A percentile compares a stretch with the other conserved stretches of the same genome.
phyloP scores from a whole-genome alignment of 257 asterid genomes.

The Marsdenia floribunda region DNA sequence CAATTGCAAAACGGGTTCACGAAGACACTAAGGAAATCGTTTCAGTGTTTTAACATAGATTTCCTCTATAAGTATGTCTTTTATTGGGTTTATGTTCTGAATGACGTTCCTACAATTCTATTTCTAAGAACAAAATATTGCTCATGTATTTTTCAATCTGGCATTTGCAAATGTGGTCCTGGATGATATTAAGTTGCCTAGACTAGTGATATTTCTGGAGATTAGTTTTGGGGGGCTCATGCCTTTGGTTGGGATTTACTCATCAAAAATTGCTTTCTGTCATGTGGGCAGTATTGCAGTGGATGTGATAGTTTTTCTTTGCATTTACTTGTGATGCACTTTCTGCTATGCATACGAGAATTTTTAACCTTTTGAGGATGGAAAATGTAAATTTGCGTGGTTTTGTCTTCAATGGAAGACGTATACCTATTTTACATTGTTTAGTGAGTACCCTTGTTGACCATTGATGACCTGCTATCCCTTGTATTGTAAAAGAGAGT shows the following conservation, averaged over 20 bases:
- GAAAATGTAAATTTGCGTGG: too few species aligned
- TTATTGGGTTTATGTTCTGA: constrained; percentile 1
- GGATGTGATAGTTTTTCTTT: neutral
- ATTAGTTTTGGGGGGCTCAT: neutral
- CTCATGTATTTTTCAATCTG: neutral
- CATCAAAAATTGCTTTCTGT: neutral
- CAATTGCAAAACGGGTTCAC: neutral
- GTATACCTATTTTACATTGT: too few species aligned
- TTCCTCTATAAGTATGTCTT: neutral
- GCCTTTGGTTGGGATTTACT: neutral
- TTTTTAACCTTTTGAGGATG: too few species aligned
- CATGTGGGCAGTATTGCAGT: neutral
- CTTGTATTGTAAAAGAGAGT: too few species aligned
- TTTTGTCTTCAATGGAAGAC: too few species aligned
- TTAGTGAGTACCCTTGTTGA: too few species aligned
- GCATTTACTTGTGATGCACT: too few species aligned
- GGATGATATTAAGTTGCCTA: neutral
- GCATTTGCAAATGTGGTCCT: neutral
- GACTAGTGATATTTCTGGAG: neutral
- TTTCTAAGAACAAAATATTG: neutral
- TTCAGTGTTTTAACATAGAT: neutral
- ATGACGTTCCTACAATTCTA: neutral
- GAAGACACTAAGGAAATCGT: neutral
- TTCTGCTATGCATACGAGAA: too few species aligned
- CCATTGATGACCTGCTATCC: too few species aligned